phyloP scores from a whole-genome alignment of 2,329 filamentous ascomycete genomes.

The Xenosphaeropsis pyriputrescens region DNA sequence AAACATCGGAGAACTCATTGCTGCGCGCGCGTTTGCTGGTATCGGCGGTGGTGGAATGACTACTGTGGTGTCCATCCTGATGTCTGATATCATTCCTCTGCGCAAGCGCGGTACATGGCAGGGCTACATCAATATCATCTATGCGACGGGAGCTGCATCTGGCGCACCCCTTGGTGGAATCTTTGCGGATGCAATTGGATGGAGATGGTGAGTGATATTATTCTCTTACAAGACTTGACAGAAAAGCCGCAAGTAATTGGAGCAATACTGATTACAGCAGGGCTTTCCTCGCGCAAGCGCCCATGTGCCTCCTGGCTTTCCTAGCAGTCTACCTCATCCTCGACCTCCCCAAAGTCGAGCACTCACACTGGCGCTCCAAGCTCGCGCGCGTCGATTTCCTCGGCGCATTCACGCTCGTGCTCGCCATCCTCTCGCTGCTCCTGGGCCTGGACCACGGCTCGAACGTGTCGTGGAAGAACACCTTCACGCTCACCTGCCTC shows the following conservation, averaged over 20 bases:
- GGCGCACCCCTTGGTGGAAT: slow-evolving; percentile 60
- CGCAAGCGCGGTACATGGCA: slow-evolving; percentile 61
- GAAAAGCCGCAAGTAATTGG: too few species aligned
- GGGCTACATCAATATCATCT: slow-evolving; percentile 58
- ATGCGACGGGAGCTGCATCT: slow-evolving; percentile 48
- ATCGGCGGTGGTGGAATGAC: slow-evolving; percentile 62
- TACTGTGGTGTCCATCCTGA: slow-evolving; percentile 51
- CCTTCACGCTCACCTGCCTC: slow-evolving; percentile 41
- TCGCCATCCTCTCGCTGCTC: slow-evolving; percentile 50
- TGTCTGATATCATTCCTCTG: slow-evolving; percentile 58
- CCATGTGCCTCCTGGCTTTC: slow-evolving; percentile 52
- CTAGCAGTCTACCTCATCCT: slow-evolving; percentile 47
- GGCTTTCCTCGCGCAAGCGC: slow-evolving; percentile 59
- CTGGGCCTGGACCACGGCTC: slow-evolving; percentile 59
- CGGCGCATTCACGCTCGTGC: slow-evolving; percentile 50
- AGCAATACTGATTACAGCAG: slow-evolving; percentile 17
- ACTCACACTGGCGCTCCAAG: slow-evolving; percentile 49
- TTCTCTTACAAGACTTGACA: background rate
- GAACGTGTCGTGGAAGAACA: slow-evolving; percentile 52
- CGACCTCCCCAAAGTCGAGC: slow-evolving; percentile 40
- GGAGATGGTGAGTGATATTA: slow-evolving; percentile 44
- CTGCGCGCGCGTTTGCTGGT: slow-evolving; percentile 38
- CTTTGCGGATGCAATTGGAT: slow-evolving; percentile 58
- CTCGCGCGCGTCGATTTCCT: slow-evolving; percentile 58
- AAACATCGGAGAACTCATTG: slow-evolving; percentile 50